Base-by-base conservation (phyloP, 1,139 yeast species). In the Taphrina pruni region DNA sequence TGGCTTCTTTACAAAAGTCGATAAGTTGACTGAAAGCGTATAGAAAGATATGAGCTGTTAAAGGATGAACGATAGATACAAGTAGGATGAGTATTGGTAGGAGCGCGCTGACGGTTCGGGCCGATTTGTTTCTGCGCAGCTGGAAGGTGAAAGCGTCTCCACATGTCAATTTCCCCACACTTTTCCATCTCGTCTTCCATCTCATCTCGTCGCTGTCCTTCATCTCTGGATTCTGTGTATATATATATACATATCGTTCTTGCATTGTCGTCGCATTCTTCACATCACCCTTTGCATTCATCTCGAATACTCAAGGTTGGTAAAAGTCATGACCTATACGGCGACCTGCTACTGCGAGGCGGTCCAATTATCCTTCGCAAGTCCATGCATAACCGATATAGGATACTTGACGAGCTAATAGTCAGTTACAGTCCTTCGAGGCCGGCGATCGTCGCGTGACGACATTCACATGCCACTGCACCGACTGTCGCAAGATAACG, bases 401-500 rank as follows among this genome's bases (percentile, higher is more conserved):
- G 26, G 17, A 20, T 46, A n/a, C 2, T 1, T 46, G 20, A 46
- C 51, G 2, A 46, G 20, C n/a, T 9, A 39, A 39, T 39, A 46
- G 51, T 2, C 6, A 26, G 32, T 26, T 26, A 39, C 6, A 50
- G 54, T 50, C 54, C 2, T 50, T 50, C 36, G 54, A 50, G n/a
- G 32, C 54, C 8, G 54, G 54, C 35, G 54, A 50, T 9, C 6
- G 36, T 8, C 20, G n/a, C 9, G 58, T 54, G 26, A 54, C 41
- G 12, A 54, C 58, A 20, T 54, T 54, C 58, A 32, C 35, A 17
- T 54, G 58, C 43, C 41, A 54, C 26, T 54, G 58, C 43, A 54
- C 58, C 32, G 58, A 54, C 58, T 54, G 58, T 54, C 58, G 58
- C 58, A 54, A 35, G 20, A 38, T 54, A 1, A 54, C 58, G 43